Base-by-base conservation (phyloP, 257 asterid species). In the Rubia yunnanensis region DNA sequence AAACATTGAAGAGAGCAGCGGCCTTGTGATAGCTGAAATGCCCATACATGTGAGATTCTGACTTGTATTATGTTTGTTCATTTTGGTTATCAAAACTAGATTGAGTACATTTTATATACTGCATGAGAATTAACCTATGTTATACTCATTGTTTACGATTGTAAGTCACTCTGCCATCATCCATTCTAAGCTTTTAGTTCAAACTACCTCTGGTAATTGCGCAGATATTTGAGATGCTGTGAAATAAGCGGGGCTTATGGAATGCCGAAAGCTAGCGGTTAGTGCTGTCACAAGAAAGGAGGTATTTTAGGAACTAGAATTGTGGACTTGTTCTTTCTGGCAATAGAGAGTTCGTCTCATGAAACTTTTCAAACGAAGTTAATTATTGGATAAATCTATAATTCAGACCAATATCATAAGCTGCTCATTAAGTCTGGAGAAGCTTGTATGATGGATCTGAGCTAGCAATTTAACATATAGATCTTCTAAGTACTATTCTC, bases 151-250 rank as follows among this genome's bases (percentile, higher is more conserved):
- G 20, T 15, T 14, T 32, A 23, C 60, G 10, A 5, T 36, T 49
- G 44, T 22, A 17, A 4, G 20, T 18, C 26, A 61, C 26, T 55
- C 39, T 34, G n/a, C 15, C 11, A 10, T 44, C 48, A 4, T 3
- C 23, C 15, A 18, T 39, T 66, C 35, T 44, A 30, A 24, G 17
- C 11, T 39, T 52, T 36, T 48, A n/a, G 10, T 41, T 10, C 2
- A 11, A 50, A 68, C 70, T 38, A 72, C 56, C 59, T 41, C 24
- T 68, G 60, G 44, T 74, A 71, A 44, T 70, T 64, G 46, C 32
- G 76, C 94, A 91, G 98, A 88, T 91, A 64, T 86, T 88, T 78
- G 96, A 86, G 89, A 80, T 88, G 82, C 71, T 91, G 78, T 86
- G 84, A 85, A 68, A 73, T 56, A 66, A 52, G 70, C 77, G 34